Evolutionary conservation across 805 yeast genomes (phyloP).

Genomic region (Teunomyces atbi): DNA sequence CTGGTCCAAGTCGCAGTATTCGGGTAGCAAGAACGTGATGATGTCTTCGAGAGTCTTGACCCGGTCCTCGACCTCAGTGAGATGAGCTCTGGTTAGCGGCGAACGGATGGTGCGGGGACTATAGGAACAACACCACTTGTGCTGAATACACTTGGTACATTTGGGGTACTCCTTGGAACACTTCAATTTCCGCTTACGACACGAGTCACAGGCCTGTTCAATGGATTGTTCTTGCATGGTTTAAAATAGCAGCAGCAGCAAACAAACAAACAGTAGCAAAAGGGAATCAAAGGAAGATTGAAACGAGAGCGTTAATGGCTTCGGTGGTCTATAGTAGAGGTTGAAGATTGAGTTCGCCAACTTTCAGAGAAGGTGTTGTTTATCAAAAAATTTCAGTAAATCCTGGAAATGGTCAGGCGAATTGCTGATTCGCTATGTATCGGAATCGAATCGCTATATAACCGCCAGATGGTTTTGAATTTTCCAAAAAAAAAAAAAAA

Average conservation of each 20-base stretch:
- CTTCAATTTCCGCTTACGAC: slow-evolving; percentile 74
- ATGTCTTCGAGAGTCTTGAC: slow-evolving; percentile 30
- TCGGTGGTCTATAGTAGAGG: too few relatives aligned
- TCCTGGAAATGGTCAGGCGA: too few relatives aligned
- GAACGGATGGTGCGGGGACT: slow-evolving; percentile 77
- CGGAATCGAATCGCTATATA: slow-evolving; percentile 2
- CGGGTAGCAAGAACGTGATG: slow-evolving; percentile 33
- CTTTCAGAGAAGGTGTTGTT: too few relatives aligned
- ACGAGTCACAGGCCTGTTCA: slow-evolving; percentile 76
- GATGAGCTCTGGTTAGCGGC: slow-evolving; percentile 77
- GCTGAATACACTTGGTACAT: slow-evolving; percentile 71
- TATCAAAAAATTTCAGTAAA: too few relatives aligned
- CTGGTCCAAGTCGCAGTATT: slow-evolving; percentile 17
- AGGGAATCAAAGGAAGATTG: too few relatives aligned
- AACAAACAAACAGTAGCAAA: background rate
- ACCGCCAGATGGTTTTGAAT: slow-evolving; percentile 4
- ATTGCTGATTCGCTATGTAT: background rate
- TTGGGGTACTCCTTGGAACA: slow-evolving; percentile 78
- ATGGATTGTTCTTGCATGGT: slow-evolving; percentile 18
- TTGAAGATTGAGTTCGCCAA: too few relatives aligned
- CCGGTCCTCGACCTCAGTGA: slow-evolving; percentile 68
- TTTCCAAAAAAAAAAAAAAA: background rate
- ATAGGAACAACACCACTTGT: slow-evolving; percentile 72
- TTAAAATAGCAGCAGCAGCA: background rate
- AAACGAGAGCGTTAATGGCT: too few relatives aligned